Percentiles rank a stretch among this genome's conserved stretches.
phyloP scores from a whole-genome alignment of 2,329 filamentous ascomycete species.

The Metarhizium robertsii region DNA sequence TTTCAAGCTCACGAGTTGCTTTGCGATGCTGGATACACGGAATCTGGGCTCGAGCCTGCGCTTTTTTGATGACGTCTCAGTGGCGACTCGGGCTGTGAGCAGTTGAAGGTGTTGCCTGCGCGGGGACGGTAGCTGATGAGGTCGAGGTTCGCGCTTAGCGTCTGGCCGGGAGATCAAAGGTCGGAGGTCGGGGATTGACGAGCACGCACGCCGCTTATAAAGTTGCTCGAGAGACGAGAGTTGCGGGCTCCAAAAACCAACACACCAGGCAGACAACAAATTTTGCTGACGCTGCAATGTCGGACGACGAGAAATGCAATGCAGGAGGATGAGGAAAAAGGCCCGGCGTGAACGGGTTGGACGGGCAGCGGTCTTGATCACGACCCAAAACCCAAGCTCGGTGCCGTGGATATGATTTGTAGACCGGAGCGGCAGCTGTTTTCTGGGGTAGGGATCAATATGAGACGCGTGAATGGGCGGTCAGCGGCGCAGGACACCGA shows the following conservation, averaged over 20 bases:
- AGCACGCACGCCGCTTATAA: not conserved
- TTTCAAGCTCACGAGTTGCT: slow-evolving; percentile 19
- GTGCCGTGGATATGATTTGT: not conserved
- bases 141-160: not conserved
- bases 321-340: not conserved
- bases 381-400: not conserved
- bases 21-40: not conserved
- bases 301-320: slow-evolving; percentile 29
- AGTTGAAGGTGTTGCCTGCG: not conserved
- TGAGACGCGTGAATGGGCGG: slow-evolving; percentile 1
- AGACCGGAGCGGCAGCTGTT: not conserved
- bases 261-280: not conserved
- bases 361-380: not conserved
- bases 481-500: not conserved
- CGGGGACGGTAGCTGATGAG: not conserved
- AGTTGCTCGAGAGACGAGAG: not conserved
- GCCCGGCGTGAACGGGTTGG: not conserved
- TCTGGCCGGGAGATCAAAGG: not conserved
- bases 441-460: not conserved
- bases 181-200: not conserved
- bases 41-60: not conserved
- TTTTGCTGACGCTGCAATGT: slow-evolving; percentile 13
- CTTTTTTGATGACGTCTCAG: not conserved
- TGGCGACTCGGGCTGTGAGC: not conserved
- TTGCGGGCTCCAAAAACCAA: not conserved